phyloP scores from a whole-genome alignment of 176 grass and related monocot species.

The Themeda triandra region DNA sequence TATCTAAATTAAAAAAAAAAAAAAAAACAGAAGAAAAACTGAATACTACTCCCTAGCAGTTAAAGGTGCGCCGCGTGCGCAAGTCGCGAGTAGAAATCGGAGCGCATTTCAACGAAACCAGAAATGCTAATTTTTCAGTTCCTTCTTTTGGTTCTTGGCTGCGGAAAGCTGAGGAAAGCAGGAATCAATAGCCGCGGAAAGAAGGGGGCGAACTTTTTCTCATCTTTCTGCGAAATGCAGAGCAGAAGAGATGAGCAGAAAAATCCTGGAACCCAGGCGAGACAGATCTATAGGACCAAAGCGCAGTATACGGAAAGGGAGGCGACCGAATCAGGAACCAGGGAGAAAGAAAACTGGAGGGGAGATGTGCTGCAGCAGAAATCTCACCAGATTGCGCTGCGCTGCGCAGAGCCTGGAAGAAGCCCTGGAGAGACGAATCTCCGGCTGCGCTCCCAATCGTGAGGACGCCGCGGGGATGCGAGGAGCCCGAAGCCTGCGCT shows the following conservation, averaged over 20 bases:
- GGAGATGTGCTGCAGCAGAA: constrained; percentile 2
- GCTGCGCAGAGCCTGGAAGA: background rate
- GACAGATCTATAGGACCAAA: constrained; percentile 24
- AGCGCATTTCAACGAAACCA: background rate
- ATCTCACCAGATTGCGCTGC: constrained; percentile 27
- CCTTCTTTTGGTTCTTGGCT: background rate
- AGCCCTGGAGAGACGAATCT: background rate
- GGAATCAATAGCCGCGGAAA: constrained; percentile 13
- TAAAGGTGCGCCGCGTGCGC: background rate
- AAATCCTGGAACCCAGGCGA: background rate
- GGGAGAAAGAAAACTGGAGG: background rate
- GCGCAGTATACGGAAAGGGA: background rate
- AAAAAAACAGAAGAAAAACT: no score
- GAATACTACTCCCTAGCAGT: background rate
- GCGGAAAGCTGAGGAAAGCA: constrained; percentile 19
- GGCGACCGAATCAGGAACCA: background rate
- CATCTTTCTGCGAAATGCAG: constrained; percentile 29
- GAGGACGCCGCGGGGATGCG: background rate
- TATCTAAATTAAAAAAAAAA: background rate
- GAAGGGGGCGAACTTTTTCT: background rate
- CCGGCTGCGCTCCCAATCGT: background rate
- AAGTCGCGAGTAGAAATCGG: background rate
- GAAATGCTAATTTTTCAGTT: background rate
- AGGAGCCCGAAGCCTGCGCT: background rate
- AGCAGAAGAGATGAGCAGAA: background rate